Conservation (phyloP, 164 flowering plant genomes). For the Buxus sempervirens region DNA sequence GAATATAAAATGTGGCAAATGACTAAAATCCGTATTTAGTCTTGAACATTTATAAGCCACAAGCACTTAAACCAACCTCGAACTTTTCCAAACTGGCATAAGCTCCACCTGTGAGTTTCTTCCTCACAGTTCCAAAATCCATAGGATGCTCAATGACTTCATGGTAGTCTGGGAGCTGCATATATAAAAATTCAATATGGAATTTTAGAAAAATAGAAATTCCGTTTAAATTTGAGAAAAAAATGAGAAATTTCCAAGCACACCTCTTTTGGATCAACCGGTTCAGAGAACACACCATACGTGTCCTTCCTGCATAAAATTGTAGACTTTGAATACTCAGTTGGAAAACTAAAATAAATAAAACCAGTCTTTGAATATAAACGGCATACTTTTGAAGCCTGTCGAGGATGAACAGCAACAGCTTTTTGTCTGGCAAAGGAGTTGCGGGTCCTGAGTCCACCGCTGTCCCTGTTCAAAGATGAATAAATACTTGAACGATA, state of each 20-base stretch:
- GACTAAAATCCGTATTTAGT: too few species aligned
- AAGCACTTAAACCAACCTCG: slow-evolving; percentile 51
- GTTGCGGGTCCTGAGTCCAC: slow-evolving; percentile 71
- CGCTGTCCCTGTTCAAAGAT: slow-evolving; percentile 54
- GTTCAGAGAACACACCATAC: slow-evolving; percentile 83
- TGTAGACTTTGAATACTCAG: slow-evolving; percentile 7
- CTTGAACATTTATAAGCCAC: background rate
- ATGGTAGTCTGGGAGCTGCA: slow-evolving; percentile 90
- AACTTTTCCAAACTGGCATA: slow-evolving; percentile 74
- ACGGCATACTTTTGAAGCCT: slow-evolving; percentile 83
- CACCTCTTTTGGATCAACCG: slow-evolving; percentile 96
- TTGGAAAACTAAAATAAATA: background rate
- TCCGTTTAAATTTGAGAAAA: slow-evolving; percentile 2
- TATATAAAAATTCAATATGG: slow-evolving; percentile 7
- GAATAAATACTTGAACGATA: slow-evolving; percentile 13
- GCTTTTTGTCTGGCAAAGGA: slow-evolving; percentile 87
- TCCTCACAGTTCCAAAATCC: slow-evolving; percentile 86
- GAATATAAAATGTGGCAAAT: too few species aligned
- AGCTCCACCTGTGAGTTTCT: slow-evolving; percentile 51
- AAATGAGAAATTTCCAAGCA: slow-evolving; percentile 6
- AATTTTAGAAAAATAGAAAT: background rate
- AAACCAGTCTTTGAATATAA: slow-evolving; percentile 11
- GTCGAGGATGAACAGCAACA: slow-evolving; percentile 85
- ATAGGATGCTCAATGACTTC: slow-evolving; percentile 79
- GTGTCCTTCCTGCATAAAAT: slow-evolving; percentile 94